phyloP scores from a whole-genome alignment of 768 basidiomycete species.

The Strobilomyces echinocephalus region DNA sequence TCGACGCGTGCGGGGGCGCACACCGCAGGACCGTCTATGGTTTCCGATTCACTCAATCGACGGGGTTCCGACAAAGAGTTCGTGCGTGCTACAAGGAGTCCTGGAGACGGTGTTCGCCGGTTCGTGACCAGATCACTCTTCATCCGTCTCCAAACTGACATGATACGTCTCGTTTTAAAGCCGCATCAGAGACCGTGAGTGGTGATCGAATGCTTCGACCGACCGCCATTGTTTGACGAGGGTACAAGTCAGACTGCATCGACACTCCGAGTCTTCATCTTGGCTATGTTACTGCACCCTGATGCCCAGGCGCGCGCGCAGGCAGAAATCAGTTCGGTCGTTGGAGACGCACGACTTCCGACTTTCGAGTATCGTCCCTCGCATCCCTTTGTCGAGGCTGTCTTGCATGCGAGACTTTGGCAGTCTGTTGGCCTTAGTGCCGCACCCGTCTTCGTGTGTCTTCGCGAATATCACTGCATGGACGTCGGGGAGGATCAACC shows the following conservation, averaged over 20 bases:
- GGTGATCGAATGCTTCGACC: not conserved
- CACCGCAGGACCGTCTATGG: conserved; percentile 25
- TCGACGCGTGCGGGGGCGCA: too few species aligned
- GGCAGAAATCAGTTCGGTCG: conserved; percentile 32
- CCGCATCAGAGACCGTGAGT: conserved; percentile 29
- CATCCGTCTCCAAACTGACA: not conserved
- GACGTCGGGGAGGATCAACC: conserved; percentile 35
- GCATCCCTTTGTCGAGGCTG: conserved; percentile 25
- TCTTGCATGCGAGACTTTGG: conserved; percentile 33
- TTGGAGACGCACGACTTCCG: conserved; percentile 31
- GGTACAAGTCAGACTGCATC: conserved; percentile 27
- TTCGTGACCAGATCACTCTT: conserved; percentile 2
- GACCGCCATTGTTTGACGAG: not conserved
- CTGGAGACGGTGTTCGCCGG: conserved; percentile 28
- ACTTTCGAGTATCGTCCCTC: conserved; percentile 27
- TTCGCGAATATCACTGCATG: conserved; percentile 51
- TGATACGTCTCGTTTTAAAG: conserved; percentile 4
- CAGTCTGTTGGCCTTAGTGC: conserved; percentile 34
- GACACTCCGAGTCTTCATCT: conserved; percentile 27
- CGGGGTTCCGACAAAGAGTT: conserved; percentile 4
- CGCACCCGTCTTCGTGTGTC: conserved; percentile 53
- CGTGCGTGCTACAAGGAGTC: conserved; percentile 23
- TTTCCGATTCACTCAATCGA: conserved; percentile 17
- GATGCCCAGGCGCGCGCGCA: conserved; percentile 37
- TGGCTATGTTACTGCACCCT: conserved; percentile 36